Evolutionary conservation across 192 early-diverging fungal species (phyloP), one percentile per base, ranked within the genome.

Genomic region (Phlyctochytrium planicorne): DNA sequence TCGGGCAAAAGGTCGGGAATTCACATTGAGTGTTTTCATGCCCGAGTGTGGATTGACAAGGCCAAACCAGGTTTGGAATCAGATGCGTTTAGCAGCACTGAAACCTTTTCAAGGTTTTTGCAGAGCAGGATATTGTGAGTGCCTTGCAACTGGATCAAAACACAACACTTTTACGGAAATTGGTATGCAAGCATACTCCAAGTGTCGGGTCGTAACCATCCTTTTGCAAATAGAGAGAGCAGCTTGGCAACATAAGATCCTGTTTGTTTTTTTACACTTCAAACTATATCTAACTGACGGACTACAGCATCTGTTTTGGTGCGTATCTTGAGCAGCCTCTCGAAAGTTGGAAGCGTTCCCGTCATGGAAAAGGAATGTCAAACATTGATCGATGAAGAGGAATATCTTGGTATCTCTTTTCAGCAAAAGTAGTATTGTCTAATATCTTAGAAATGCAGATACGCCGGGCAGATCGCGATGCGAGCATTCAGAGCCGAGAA

Each of bases 21-120:
- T 81, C 62, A 79, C 83, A 16, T 60, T 85, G n/a, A 68, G 71
- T 59, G 83, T 85, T 30, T 85, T 85, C 67, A 30, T 85, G 50
- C 81, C 83, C 1, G 83, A 85, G 55, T 63, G 73, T 53, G 82
- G 82, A 10, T 55, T 82, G 27, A 60, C 31, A 17, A 25, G 50
- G 24, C 32, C 31, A 53, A 62, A 52, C 29, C 67, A 78, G 60
- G 67, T 78, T 30, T 34, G 35, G 30, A 50, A 24, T 35, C n/a
- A n/a, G n/a, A 12, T 29, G 3, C 60, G 10, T 32, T 14, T 14
- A 33, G 55, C 24, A 6, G 24, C 30, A 16, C 60, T 17, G 3
- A 32, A 27, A 30, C 33, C 3, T 20, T 34, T 14, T 60, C 2
- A 55, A 75, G 71, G 32, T 40, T 23, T 52, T 80, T 24, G 29